Conservation (phyloP, 306 rosid genomes). For the Hylodesmum podocarpum region DNA sequence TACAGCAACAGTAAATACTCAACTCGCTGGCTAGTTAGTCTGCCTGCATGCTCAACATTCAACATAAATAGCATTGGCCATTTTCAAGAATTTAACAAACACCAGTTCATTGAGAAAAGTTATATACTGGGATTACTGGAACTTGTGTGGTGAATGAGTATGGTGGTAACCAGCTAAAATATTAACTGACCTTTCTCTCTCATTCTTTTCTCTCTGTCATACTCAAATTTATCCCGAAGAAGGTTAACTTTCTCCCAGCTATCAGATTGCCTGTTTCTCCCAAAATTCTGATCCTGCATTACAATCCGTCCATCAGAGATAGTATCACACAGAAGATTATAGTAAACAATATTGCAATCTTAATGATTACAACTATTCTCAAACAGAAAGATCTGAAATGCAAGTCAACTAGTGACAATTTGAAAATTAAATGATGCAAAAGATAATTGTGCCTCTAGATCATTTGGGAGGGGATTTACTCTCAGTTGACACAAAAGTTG, state of each 20-base stretch:
- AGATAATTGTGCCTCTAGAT: not conserved
- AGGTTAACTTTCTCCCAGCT: conserved; percentile 69
- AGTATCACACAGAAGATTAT: not conserved
- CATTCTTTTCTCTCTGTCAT: conserved; percentile 91
- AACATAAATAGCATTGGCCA: not conserved
- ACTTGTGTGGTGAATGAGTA: not conserved
- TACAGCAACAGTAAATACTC: not conserved
- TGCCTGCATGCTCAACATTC: not conserved
- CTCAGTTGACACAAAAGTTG: not conserved
- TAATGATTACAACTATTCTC: conserved; percentile 3
- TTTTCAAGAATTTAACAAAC: not conserved
- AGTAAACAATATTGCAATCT: not conserved
- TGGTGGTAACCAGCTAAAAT: not conserved
- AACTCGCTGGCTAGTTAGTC: not conserved
- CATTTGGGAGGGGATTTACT: not conserved
- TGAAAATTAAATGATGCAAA: not conserved
- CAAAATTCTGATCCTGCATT: conserved; percentile 63
- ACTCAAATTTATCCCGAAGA: conserved; percentile 92
- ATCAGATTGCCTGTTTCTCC: conserved; percentile 53
- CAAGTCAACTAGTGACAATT: not conserved
- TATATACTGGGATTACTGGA: not conserved
- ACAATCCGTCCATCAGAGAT: conserved; percentile 33
- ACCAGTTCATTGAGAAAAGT: not conserved
- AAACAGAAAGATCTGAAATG: not conserved
- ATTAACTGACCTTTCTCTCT: conserved; percentile 75